Evolutionary conservation across 495 filamentous ascomycete species (phyloP).

Genomic region (Penicillium maclennaniae): DNA sequence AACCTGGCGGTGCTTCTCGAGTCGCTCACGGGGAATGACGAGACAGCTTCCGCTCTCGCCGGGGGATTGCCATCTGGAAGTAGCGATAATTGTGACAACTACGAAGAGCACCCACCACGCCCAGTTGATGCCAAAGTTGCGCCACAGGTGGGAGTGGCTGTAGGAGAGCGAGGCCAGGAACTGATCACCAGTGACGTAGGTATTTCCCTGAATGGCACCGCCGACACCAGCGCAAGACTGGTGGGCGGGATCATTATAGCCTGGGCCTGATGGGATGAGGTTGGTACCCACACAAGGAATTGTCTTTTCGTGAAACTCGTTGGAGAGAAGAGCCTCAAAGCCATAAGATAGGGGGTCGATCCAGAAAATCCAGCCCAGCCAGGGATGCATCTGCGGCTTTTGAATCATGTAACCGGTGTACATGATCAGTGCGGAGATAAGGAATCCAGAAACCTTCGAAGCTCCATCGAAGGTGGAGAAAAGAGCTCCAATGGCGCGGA

Average conservation of each 20-base stretch:
- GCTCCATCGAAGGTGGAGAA: constrained; percentile 51
- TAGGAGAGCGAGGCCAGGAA: constrained; percentile 51
- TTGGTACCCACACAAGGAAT: constrained; percentile 48
- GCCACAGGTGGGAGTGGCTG: constrained; percentile 42
- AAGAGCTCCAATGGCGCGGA: constrained; percentile 46
- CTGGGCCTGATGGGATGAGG: constrained; percentile 38
- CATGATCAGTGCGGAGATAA: constrained; percentile 47
- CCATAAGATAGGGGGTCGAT: constrained; percentile 71
- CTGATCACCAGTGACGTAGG: constrained; percentile 38
- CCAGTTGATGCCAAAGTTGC: constrained; percentile 46
- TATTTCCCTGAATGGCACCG: constrained; percentile 42
- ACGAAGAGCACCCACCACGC: constrained; percentile 44
- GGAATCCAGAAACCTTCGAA: constrained; percentile 51
- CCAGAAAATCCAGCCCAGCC: constrained; percentile 73
- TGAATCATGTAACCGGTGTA: constrained; percentile 60
- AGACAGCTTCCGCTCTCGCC: constrained; percentile 30
- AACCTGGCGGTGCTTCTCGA: constrained; percentile 19
- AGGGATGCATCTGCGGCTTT: constrained; percentile 63
- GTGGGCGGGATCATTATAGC: constrained; percentile 27
- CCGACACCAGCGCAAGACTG: constrained; percentile 54
- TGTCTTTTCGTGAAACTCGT: constrained; percentile 57
- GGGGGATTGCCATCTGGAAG: constrained; percentile 32
- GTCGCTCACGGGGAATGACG: constrained; percentile 40
- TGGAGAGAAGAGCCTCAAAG: constrained; percentile 64
- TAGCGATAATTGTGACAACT: constrained; percentile 34